Base-by-base conservation (phyloP, 257 asterid genomes). In the Lycium ferocissimum region DNA sequence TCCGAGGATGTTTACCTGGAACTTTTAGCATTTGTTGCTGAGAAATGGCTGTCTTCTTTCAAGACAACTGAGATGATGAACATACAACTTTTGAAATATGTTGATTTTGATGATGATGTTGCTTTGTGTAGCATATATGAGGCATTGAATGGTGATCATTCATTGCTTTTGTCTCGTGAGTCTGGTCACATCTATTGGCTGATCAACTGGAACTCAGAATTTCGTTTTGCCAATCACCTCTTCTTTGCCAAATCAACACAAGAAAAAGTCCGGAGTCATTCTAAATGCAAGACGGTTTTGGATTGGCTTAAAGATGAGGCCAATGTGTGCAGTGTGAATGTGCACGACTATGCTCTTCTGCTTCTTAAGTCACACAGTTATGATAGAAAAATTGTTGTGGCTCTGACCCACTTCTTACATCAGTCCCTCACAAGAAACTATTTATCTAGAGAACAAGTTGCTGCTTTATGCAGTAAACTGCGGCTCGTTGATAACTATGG, bases 131-230 rank as follows among this genome's bases (percentile, higher is more conserved):
- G 88, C 85, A 69, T 83, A 65, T n/a, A 45, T 56, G 84, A 63
- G 20, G 85, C 69, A 6, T 22, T 79, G 9, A 22, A 40, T 2
- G 80, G 38, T 18, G 3, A 72, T 79, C 72, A 58, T 35, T 65
- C 43, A 3, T 45, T 87, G 58, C 70, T 88, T 33, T 53, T 72
- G 11, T 85, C 89, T 33, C 5, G 6, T 0, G 35, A 73, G 2
- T 17, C 17, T 53, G 11, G 2, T 83, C 84, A 69, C 11, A 66
- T 89, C 66, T 83, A 88, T 49, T 89, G 91, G 89, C 75, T 89
- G 85, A 89, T 85, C 57, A 66, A 67, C 63, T 89, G 91, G 91
- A 89, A 86, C 82, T 82, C n/a, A 59, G 91, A 85, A 67, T 87
- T 89, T 17, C 76, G 22, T 3, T 83, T 84, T 61, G 65, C 47